Evolutionary conservation across 2,329 filamentous ascomycete genomes (phyloP).

Genomic region (Zelopaecilomyces penicillatus): DNA sequence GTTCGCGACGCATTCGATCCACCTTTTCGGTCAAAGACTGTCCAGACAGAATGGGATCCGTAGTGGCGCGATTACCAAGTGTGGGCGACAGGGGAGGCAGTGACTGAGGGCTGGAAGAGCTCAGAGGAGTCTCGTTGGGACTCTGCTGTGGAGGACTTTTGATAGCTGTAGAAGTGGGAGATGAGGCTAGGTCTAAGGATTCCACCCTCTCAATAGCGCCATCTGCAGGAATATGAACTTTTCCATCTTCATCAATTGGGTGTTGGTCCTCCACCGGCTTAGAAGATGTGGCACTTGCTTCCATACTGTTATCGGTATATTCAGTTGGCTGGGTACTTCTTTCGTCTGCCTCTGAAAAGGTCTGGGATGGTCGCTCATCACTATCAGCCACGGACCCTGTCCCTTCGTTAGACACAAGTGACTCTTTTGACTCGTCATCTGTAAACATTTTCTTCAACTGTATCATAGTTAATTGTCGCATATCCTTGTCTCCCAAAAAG

Average conservation of each 20-base stretch:
- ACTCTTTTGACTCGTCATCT: conserved; percentile 76
- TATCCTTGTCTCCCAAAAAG: conserved; percentile 95
- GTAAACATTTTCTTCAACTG: conserved; percentile 94
- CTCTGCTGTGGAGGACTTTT: neutral
- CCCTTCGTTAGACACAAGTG: conserved; percentile 62
- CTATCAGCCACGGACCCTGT: conserved; percentile 45
- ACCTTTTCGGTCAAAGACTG: conserved; percentile 36
- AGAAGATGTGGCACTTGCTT: conserved; percentile 21
- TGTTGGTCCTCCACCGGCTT: conserved; percentile 17
- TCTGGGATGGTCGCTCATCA: conserved; percentile 39
- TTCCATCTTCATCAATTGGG: conserved; percentile 19
- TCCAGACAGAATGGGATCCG: conserved; percentile 10
- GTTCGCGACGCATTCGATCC: conserved; percentile 44
- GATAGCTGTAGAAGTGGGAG: conserved; percentile 12
- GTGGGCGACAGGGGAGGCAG: conserved; percentile 16
- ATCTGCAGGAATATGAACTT: conserved; percentile 22
- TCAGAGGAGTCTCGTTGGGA: neutral
- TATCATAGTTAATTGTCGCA: conserved; percentile 80
- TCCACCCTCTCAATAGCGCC: conserved; percentile 38
- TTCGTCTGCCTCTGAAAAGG: conserved; percentile 38
- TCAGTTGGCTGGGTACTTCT: conserved; percentile 38
- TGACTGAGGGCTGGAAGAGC: conserved; percentile 4
- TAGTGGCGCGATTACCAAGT: conserved; percentile 10
- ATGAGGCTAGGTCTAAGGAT: conserved; percentile 35
- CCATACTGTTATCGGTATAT: conserved; percentile 25